Evolutionary conservation across 1,284 basidiomycete genomes (phyloP), one percentile per base, ranked within the genome.

Genomic region (Waitea zeae): DNA sequence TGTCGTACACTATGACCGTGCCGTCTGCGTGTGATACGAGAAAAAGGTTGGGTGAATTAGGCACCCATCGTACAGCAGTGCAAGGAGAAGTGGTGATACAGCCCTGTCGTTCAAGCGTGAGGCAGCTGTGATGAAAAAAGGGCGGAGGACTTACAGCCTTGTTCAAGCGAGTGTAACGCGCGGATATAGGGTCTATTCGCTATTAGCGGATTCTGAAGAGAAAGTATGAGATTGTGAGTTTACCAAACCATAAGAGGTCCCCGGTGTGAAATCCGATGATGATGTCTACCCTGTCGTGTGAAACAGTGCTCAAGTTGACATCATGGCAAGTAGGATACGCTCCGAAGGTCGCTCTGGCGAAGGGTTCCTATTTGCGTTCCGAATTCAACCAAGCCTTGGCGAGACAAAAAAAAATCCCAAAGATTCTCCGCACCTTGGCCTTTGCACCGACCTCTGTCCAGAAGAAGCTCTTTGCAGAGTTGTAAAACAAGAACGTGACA

Each of bases 231-330:
- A n/a, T n/a, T n/a, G n/a, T n/a, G n/a, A n/a, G 32, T 12, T 41
- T 45, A 80, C 83, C 84, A 40, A 95, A 65, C 86, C 90, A 95
- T 34, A 98, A 58, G 17, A 98, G 61, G 54, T 98, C 93, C 12
- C 93, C 93, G 0, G 87, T 82, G 42, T 64, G 68, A 50, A 98
- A 97, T 2, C 93, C 93, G 45, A 98, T 80, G 37, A 97, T 67
- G 9, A 96, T 65, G 49, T 98, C 95, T 27, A 97, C 58, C 30
- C 75, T 70, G 35, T 87, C 80, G 3, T 76, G 61, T 7, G 70
- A 74, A 6, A 79, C 72, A 1, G 88, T 96, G 5, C 70, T 56
- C 12, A 66, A 57, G 45, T 95, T 95, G 33, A 95, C 72, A 46
- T 80, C 83, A 51, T 95, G 87, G 46, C 88, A 92, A 1, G 89